phyloP scores from a whole-genome alignment of 2,329 filamentous ascomycete species.

The Bimuria novae-zelandiae region DNA sequence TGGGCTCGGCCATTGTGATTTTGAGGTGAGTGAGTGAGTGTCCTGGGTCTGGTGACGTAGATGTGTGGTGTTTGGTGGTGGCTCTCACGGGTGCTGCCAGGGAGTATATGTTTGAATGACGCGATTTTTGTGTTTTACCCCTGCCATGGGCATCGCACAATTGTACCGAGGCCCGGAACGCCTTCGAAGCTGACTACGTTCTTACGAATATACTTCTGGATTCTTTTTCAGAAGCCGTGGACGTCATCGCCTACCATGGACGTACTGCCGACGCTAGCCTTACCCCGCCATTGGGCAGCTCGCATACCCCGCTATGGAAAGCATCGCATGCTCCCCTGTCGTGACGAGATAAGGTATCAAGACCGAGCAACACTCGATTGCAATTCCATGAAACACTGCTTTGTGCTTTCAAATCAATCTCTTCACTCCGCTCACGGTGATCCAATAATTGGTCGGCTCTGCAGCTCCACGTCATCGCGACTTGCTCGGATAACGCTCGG shows the following conservation, averaged over 20 bases:
- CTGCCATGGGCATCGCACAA: background rate
- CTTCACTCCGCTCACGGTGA: background rate
- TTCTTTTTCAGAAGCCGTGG: background rate
- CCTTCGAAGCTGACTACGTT: background rate
- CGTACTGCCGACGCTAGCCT: slow-evolving; percentile 13
- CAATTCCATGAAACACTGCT: too few species aligned
- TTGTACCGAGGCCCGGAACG: background rate
- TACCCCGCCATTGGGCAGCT: slow-evolving; percentile 24
- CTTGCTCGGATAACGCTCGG: slow-evolving; percentile 1
- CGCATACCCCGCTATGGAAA: slow-evolving; percentile 31
- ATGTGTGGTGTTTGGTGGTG: background rate
- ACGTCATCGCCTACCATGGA: background rate
- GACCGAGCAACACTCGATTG: background rate
- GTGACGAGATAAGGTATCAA: background rate
- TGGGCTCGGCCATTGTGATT: slow-evolving; percentile 29
- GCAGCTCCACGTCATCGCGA: background rate
- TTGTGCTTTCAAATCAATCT: too few species aligned
- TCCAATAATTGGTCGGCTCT: too few species aligned
- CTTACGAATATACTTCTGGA: background rate
- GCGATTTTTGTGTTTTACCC: slow-evolving; percentile 4
- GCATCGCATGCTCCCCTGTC: slow-evolving; percentile 1
- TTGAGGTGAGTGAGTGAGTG: background rate
- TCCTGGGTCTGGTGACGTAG: background rate
- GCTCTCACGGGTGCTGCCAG: background rate
- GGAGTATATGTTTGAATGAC: background rate